These are phyloP conservation scores for Cicer cuneatum DNA, from an alignment of 306 rosid species.

Conservation along the genomic window DNA sequence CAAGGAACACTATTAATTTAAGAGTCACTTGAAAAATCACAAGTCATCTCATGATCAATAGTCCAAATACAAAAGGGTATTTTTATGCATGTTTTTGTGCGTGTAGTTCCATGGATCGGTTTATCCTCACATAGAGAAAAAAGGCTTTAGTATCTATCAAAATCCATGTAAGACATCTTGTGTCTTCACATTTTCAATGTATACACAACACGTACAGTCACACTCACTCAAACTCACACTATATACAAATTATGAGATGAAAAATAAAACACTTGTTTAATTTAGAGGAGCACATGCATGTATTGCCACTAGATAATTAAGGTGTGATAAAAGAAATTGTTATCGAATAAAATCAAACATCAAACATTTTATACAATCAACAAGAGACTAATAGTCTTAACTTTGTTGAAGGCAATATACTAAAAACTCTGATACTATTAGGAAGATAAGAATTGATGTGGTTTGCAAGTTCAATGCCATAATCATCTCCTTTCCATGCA, in stretches of 20 bases:
- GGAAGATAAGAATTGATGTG: conserved; percentile 77
- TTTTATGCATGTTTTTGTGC: not conserved
- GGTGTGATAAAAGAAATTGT: conserved; percentile 28
- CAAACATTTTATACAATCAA: conserved; percentile 2
- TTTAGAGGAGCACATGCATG: conserved; percentile 7
- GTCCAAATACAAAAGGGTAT: not conserved
- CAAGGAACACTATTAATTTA: not conserved
- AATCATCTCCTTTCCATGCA: conserved; percentile 78
- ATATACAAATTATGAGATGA: not conserved
- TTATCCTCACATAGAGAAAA: conserved; percentile 2
- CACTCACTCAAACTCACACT: too few species aligned
- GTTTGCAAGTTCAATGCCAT: conserved; percentile 71
- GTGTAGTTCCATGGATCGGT: not conserved
- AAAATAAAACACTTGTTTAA: conserved; percentile 4
- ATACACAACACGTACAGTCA: not conserved
- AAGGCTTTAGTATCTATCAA: not conserved
- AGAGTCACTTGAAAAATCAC: conserved; percentile 8
- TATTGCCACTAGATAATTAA: not conserved
- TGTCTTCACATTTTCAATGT: not conserved
- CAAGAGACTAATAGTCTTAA: conserved; percentile 55
- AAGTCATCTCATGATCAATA: not conserved
- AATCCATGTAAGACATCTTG: conserved; percentile 24
- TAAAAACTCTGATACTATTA: conserved; percentile 67
- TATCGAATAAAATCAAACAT: conserved; percentile 12
- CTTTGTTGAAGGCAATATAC: conserved; percentile 83